Base-by-base conservation (phyloP, 169 alveolate species). In the Plasmodium ovale region DNA sequence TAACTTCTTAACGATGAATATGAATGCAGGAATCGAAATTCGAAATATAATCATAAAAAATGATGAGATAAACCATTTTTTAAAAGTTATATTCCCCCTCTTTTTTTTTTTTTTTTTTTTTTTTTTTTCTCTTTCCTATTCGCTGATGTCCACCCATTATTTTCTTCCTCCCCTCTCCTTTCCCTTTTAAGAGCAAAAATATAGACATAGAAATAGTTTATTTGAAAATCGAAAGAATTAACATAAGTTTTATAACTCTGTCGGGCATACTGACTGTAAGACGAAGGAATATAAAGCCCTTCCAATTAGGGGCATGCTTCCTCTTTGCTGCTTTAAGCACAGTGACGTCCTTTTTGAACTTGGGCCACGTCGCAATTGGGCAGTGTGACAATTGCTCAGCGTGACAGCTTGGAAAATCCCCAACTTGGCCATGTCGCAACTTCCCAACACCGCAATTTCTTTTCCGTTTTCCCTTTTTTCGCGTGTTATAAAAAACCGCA, bases 181-280 rank as follows among this genome's bases (percentile, higher is more conserved):
- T 31, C 9, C 14, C 19, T 39, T 54, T 12, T 2, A 74, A 74
- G 88, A 74, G 88, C 27, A 74, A 74, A 62, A 74, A 74, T 23
- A 60, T 74, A 74, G 88, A 74, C 35, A 49, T 74, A 74, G 88
- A 74, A 74, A 74, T 74, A 39, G 74, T 74, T 19, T 74, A 74
- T 51, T 74, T 74, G 49, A 74, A 74, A 74, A 74, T 74, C 12
- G 88, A 74, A 74, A 74, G 68, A 62, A 74, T 74, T 59, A 58
- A 74, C 16, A 74, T 74, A 44, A 74, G 74, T 37, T 74, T 59
- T 51, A 33, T 59, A 74, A 74, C 88, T 31, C 51, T 74, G 44
- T 74, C 88, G 23, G 88, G 88, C 47, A 35, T 74, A 16, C 33
- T 74, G 60, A 74, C 88, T 39, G 88, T 74, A 74, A 58, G 33